phyloP scores from a whole-genome alignment of 2,329 filamentous ascomycete genomes.

The Phaeosphaeriaceae sp. region DNA sequence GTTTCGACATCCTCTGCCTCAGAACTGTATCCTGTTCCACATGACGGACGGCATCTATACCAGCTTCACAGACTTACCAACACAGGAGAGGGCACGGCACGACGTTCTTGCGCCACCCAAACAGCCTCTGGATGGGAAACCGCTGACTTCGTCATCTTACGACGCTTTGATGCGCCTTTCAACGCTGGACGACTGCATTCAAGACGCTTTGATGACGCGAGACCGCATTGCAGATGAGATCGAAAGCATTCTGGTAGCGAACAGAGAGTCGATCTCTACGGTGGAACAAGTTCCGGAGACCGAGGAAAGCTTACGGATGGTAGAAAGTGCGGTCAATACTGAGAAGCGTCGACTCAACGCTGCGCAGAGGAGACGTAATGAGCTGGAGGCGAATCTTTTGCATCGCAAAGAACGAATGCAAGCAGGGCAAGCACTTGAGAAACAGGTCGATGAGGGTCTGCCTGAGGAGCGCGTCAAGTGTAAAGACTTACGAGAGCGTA shows the following conservation, averaged over 20 bases:
- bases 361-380: slow-evolving; percentile 68
- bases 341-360: slow-evolving; percentile 72
- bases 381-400: slow-evolving; percentile 71
- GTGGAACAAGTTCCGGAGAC: slow-evolving; percentile 52
- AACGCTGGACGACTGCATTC: slow-evolving; percentile 88
- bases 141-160: slow-evolving; percentile 78
- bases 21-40: slow-evolving; percentile 85
- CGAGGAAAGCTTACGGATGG: slow-evolving; percentile 52
- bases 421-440: slow-evolving; percentile 66
- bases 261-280: slow-evolving; percentile 45
- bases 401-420: slow-evolving; percentile 72
- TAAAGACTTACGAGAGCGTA: slow-evolving; percentile 62
- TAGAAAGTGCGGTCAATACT: slow-evolving; percentile 61
- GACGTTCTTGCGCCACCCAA: slow-evolving; percentile 43
- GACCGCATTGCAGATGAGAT: slow-evolving; percentile 80
- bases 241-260: slow-evolving; percentile 57
- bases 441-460: slow-evolving; percentile 66
- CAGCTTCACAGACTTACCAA: slow-evolving; percentile 70
- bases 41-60: slow-evolving; percentile 88
- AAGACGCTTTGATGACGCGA: slow-evolving; percentile 82
- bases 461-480: slow-evolving; percentile 54
- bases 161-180: slow-evolving; percentile 86
- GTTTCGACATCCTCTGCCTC: slow-evolving; percentile 75
- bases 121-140: slow-evolving; percentile 53
- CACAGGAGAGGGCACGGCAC: slow-evolving; percentile 46